Conservation (phyloP, 805 yeast species). For the Trichomonascus vanleenenianus region DNA sequence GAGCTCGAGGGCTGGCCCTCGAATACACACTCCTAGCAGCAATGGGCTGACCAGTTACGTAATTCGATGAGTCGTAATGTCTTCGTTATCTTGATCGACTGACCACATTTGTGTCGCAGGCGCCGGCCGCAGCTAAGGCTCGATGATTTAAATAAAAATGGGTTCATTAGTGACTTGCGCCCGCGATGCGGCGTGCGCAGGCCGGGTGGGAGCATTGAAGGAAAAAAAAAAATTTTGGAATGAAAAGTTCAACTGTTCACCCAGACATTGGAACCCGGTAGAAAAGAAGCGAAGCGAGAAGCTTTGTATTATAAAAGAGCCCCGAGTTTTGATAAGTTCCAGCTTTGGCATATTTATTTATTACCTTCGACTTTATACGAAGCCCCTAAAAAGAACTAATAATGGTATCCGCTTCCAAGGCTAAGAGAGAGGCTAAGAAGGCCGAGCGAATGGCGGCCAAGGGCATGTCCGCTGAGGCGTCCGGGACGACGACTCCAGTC, state of each 20-base stretch:
- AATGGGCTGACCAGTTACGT: too few relatives aligned
- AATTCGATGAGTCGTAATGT: too few relatives aligned
- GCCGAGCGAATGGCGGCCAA: constrained; percentile 74
- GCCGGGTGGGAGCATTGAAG: background rate
- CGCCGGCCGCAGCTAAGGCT: too few relatives aligned
- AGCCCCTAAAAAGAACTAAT: constrained; percentile 1
- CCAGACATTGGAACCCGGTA: background rate
- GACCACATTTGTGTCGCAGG: too few relatives aligned
- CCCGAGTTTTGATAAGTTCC: background rate
- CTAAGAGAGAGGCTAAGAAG: constrained; percentile 96
- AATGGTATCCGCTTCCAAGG: constrained; percentile 77
- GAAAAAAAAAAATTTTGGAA: background rate
- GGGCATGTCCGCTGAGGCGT: constrained; percentile 38
- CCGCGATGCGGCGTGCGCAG: background rate
- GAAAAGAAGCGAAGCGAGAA: background rate
- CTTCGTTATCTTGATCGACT: too few relatives aligned
- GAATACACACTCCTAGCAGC: too few relatives aligned
- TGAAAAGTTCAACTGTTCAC: background rate
- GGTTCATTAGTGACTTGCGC: too few relatives aligned
- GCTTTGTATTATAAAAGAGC: background rate
- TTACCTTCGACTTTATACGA: too few relatives aligned
- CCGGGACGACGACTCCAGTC: constrained; percentile 24
- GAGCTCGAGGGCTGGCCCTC: too few relatives aligned
- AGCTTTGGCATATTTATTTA: background rate
- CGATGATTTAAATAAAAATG: too few relatives aligned